Evolutionary conservation across 1,139 yeast genomes (phyloP), one percentile per base, ranked within the genome.

Genomic region (Kurtzmaniella quercitrusa): DNA sequence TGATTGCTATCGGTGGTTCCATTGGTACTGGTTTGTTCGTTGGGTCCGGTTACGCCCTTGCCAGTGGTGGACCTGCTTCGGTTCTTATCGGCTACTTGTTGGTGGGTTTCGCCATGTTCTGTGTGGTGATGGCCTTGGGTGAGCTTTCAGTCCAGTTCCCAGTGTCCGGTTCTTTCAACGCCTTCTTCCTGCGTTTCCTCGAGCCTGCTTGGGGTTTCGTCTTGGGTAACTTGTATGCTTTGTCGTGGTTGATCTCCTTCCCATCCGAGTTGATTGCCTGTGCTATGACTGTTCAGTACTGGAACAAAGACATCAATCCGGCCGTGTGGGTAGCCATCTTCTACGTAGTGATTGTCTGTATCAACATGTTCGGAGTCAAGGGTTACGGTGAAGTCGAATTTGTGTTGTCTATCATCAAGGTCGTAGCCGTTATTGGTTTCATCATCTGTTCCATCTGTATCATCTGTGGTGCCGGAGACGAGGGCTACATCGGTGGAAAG

Each of bases 31-130:
- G 81, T 53, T 60, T 75, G 44, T 74, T 74, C 54, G 85, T 88
- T 11, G 85, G 89, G 45, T 77, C 84, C 48, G 95, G 95, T 24
- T 73, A 75, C 43, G 85, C 85, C 1, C 67, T 89, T 49, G 68
- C 75, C 44, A 70, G 66, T 16, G 86, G 87, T 59, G 93, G 93
- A 38, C 91, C 93, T 12, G 89, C 82, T 2, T 72, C 82, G 40
- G 59, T 81, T 38, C 66, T 82, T 27, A 75, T 82, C 46, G 82
- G 78, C 50, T 67, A 54, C 54, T 65, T 64, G 54, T 59, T 72
- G 45, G 72, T 71, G 27, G 76, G 76, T 25, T 59, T 62, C 42
- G 57, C 71, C 47, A 63, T 81, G 47, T 77, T 72, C 53, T 67
- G 75, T 52, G 80, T 81, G 40, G 75, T 81, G 51, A 77, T 76